phyloP scores from a whole-genome alignment of 768 basidiomycete species.

The Boletellus emodensis region DNA sequence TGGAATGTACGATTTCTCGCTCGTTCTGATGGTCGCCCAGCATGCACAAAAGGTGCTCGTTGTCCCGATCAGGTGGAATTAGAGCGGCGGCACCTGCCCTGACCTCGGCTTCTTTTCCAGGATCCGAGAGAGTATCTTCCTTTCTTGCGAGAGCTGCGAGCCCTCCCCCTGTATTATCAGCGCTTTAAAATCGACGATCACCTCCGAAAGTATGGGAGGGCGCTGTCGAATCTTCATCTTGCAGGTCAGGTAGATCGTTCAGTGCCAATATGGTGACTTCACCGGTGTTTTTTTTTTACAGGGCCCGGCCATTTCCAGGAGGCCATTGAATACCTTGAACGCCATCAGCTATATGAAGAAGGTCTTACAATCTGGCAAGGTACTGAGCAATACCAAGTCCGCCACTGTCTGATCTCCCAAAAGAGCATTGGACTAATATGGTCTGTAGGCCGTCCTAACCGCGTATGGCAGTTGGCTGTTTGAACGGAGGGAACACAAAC shows the following conservation, averaged over 20 bases:
- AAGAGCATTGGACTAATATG: constrained; percentile 4
- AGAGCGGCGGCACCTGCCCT: neutral
- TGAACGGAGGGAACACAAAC: constrained; percentile 75
- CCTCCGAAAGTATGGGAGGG: constrained; percentile 69
- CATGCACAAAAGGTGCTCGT: constrained; percentile 84
- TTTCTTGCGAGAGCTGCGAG: constrained; percentile 86
- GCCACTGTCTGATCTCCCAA: constrained; percentile 12
- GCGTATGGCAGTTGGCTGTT: constrained; percentile 86
- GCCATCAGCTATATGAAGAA: constrained; percentile 66
- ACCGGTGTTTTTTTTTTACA: constrained; percentile 25
- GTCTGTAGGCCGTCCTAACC: constrained; percentile 57
- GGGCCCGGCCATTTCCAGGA: constrained; percentile 74
- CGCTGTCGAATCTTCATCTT: constrained; percentile 66
- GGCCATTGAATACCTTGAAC: constrained; percentile 74
- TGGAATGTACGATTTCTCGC: constrained; percentile 97
- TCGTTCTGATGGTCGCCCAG: constrained; percentile 95
- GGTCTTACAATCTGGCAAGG: constrained; percentile 74
- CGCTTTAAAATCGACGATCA: constrained; percentile 91
- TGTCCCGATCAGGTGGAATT: constrained; percentile 4
- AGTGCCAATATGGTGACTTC: neutral
- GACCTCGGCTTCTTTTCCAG: constrained; percentile 38
- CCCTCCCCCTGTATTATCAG: constrained; percentile 73
- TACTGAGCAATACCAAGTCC: constrained; percentile 59
- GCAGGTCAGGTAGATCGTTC: constrained; percentile 49
- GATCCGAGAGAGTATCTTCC: constrained; percentile 98